These are phyloP conservation scores for Colletotrichum gloeosporioides DNA, from an alignment of 2,329 filamentous ascomycete genomes.

Conservation along the genomic window DNA sequence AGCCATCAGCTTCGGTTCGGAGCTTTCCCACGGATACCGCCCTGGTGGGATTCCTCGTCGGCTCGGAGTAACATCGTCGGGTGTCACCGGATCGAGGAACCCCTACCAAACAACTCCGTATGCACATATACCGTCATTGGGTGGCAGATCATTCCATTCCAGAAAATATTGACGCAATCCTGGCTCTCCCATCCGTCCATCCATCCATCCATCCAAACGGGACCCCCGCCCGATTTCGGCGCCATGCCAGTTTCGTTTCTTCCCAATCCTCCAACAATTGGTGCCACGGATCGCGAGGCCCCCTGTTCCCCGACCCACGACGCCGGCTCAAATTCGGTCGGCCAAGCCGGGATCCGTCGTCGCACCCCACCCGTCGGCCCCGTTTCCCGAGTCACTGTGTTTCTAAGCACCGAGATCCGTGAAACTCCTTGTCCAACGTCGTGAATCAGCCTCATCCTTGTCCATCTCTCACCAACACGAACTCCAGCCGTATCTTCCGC, in stretches of 20 bases:
- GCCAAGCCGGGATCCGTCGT: conserved; percentile 7
- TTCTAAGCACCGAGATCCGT: not conserved
- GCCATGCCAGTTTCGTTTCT: not conserved
- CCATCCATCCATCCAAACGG: not conserved
- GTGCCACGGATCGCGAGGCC: not conserved
- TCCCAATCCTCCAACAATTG: not conserved
- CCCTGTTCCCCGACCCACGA: not conserved
- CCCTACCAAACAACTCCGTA: not conserved
- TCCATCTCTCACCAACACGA: not conserved
- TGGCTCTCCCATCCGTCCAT: not conserved
- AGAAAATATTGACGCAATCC: not conserved
- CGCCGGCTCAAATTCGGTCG: not conserved
- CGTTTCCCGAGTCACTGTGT: not conserved
- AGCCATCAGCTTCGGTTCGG: not conserved
- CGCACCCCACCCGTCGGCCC: not conserved
- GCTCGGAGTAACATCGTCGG: not conserved
- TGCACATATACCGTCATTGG: not conserved
- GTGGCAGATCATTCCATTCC: not conserved
- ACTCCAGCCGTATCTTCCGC: not conserved
- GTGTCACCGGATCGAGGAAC: not conserved
- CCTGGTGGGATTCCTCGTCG: not conserved
- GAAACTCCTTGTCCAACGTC: not conserved
- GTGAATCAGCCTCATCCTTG: not conserved
- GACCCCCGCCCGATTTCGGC: not conserved
- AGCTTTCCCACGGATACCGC: not conserved